A percentile compares a stretch with the other conserved stretches of the same genome.
Evolutionary conservation across 1,284 basidiomycete genomes (phyloP).

Genomic region (Cryptococcus sp.): DNA sequence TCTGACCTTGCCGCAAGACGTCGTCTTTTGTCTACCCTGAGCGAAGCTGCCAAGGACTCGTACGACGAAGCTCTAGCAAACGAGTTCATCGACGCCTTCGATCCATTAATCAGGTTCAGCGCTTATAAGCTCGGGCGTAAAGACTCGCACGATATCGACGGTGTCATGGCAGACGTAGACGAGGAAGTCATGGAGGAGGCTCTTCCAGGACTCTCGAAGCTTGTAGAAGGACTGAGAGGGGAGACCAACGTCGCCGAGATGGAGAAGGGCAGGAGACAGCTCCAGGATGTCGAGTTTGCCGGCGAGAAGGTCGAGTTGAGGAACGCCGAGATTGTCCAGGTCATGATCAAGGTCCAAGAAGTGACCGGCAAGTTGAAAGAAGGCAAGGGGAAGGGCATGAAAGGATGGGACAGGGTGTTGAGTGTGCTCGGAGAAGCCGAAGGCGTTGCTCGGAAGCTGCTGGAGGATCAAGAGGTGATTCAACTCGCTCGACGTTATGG

Average conservation of each 20-base stretch:
- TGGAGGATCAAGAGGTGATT: slow-evolving; percentile 74
- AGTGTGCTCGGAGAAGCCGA: slow-evolving; percentile 84
- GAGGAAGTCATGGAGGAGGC: slow-evolving; percentile 62
- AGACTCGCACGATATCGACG: slow-evolving; percentile 79
- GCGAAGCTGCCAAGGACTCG: slow-evolving; percentile 61
- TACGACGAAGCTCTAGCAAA: slow-evolving; percentile 86
- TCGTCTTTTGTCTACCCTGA: slow-evolving; percentile 69
- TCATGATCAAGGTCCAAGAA: slow-evolving; percentile 77
- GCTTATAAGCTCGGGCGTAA: slow-evolving; percentile 74
- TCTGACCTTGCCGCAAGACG: slow-evolving; percentile 74
- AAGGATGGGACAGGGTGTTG: slow-evolving; percentile 78
- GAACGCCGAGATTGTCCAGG: slow-evolving; percentile 88
- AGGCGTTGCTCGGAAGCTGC: slow-evolving; percentile 72
- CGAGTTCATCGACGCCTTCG: slow-evolving; percentile 81
- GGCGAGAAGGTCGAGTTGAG: slow-evolving; percentile 80
- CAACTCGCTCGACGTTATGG: not conserved
- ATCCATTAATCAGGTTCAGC: slow-evolving; percentile 88
- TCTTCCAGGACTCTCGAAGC: slow-evolving; percentile 35
- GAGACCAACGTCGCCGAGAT: slow-evolving; percentile 56
- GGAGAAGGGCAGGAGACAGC: slow-evolving; percentile 59
- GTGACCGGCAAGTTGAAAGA: slow-evolving; percentile 61
- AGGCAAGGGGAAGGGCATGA: slow-evolving; percentile 41
- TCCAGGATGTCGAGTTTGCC: slow-evolving; percentile 74
- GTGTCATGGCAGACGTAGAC: slow-evolving; percentile 72
- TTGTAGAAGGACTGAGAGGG: slow-evolving; percentile 36